These are phyloP conservation scores for Pythium monospermum DNA, from an alignment of 352 stramenopile genomes.

Conservation along the genomic window DNA sequence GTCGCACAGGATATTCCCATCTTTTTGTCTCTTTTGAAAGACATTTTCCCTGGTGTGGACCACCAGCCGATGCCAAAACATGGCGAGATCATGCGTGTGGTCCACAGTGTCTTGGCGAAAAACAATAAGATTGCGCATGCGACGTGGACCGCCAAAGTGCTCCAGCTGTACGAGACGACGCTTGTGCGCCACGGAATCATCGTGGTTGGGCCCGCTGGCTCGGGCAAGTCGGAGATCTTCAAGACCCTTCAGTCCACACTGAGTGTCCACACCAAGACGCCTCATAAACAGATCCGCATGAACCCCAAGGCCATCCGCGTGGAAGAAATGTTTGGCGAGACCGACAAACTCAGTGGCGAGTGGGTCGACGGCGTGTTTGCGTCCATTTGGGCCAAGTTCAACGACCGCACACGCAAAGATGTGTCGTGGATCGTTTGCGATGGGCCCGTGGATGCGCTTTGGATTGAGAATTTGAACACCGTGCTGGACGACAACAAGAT, in stretches of 20 bases:
- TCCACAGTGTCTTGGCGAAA: conserved; percentile 84
- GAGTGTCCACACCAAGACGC: too few relatives aligned
- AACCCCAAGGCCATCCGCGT: conserved; percentile 96
- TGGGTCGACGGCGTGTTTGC: conserved; percentile 95
- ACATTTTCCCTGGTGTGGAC: conserved; percentile 92
- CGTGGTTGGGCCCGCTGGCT: conserved; percentile 92
- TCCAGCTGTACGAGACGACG: conserved; percentile 93
- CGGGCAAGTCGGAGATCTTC: conserved; percentile 95
- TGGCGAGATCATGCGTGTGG: conserved; percentile 91
- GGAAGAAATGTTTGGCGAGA: conserved; percentile 96
- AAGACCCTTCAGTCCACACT: too few relatives aligned
- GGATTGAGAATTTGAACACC: conserved; percentile 97
- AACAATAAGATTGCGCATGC: conserved; percentile 80
- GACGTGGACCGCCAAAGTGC: conserved; percentile 92
- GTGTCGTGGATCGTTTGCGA: conserved; percentile 98
- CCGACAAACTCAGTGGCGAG: conserved; percentile 92
- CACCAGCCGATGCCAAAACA: conserved; percentile 89
- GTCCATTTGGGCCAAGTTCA: conserved; percentile 95
- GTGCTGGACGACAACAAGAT: conserved; percentile 97
- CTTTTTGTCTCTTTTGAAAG: conserved; percentile 92
- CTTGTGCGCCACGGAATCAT: conserved; percentile 96
- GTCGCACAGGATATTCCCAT: conserved; percentile 93
- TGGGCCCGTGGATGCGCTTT: conserved; percentile 96
- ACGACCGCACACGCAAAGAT: conserved; percentile 87
- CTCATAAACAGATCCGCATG: conserved; percentile 83